Evolutionary conservation across 225 moss, liverwort and hornwort genomes (phyloP).

Genomic region (Asterella californica): DNA sequence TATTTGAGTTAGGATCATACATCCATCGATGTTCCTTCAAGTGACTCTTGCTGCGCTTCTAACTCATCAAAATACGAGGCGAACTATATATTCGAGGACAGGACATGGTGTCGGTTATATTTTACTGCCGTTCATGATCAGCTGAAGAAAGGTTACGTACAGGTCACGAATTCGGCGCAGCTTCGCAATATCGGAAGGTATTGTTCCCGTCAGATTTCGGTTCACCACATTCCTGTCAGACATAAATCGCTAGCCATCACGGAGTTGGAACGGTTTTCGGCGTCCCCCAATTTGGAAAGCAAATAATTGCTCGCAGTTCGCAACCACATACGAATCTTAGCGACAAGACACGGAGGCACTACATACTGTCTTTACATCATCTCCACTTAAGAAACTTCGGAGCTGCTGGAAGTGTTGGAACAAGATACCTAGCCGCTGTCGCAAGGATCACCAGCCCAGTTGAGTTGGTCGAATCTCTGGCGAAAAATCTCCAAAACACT

Average conservation of each 20-base stretch:
- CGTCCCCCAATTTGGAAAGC: no score
- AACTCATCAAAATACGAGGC: no score
- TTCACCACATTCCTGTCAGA: not conserved
- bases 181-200: not conserved
- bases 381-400: not conserved
- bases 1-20: no score
- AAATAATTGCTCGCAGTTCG: no score
- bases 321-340: not conserved
- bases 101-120: not conserved
- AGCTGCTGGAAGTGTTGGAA: not conserved
- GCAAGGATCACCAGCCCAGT: not conserved
- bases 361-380: not conserved
- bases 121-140: no score
- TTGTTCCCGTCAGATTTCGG: not conserved
- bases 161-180: not conserved
- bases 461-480: not conserved
- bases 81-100: no score
- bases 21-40: no score
- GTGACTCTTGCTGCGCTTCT: no score
- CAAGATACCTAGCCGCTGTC: not conserved
- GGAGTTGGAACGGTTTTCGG: not conserved
- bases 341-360: no score
- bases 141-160: not conserved
- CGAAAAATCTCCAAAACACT: not conserved
- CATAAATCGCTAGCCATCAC: not conserved